Evolutionary conservation across 495 filamentous ascomycete genomes (phyloP).

Genomic region (Hypoxylon lienhwacheense): DNA sequence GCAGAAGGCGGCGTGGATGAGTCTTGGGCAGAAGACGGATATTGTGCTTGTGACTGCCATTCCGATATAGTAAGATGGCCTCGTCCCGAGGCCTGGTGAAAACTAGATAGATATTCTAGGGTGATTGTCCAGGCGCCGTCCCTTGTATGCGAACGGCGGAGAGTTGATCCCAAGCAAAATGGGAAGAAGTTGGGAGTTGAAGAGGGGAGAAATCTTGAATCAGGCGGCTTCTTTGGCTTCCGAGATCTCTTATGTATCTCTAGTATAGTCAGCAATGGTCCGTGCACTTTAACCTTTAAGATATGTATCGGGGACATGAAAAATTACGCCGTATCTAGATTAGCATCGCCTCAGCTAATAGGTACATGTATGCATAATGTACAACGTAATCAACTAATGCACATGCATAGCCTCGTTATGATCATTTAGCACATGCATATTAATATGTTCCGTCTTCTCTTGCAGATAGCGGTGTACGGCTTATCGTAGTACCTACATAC

Average conservation of each 20-base stretch:
- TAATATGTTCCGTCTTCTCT: no score
- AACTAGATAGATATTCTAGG: slow-evolving; percentile 26
- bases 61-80: slow-evolving; percentile 37
- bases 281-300: neutral
- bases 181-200: slow-evolving; percentile 20
- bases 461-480: no score
- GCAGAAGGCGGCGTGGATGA: slow-evolving; percentile 24
- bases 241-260: no score
- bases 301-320: no score
- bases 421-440: no score
- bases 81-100: slow-evolving; percentile 34
- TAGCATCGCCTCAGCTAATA: no score
- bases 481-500: no score
- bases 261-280: no score
- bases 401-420: no score
- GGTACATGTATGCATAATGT: no score
- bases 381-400: no score
- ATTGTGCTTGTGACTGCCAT: slow-evolving; percentile 25
- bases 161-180: slow-evolving; percentile 20
- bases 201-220: slow-evolving; percentile 22
- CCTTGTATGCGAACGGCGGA: slow-evolving; percentile 34
- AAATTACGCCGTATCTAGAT: no score
- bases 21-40: slow-evolving; percentile 17
- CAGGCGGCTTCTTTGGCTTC: slow-evolving; percentile 7
- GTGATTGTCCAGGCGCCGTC: slow-evolving; percentile 33